Evolutionary conservation across 345 rosid species (phyloP), one percentile per base, ranked within the genome.

Genomic region (Arabis hirsuta): DNA sequence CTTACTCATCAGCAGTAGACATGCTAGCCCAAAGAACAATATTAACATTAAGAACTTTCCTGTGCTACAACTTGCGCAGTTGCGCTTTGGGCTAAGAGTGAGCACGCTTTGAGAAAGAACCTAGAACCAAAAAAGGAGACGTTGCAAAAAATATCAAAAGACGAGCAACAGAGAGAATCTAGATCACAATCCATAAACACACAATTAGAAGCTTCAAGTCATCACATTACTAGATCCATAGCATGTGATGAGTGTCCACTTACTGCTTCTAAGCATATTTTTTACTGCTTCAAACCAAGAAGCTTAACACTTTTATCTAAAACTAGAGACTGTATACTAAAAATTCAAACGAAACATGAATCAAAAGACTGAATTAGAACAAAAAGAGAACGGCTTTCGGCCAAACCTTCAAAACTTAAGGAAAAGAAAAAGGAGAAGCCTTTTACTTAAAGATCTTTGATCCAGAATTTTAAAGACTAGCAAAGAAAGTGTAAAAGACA

Each of bases 1-100:
- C 61, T 86, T 62, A 70, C 82, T 88, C 43, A 87, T 74, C 59
- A 90, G 45, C 73, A 86, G 42, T 47, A 87, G 86, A 80, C 77
- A 95, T 44, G 74, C 89, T 63, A 95, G 22, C 55, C 99, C 96
- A 79, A 88, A 86, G 68, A 90, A 55, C 86, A 95, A 24, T 62
- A 87, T 71, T 43, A 87, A 53, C 64, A 77, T 71, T 9, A 90
- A 81, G 81, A 91, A 90, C 90, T 87, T 95, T 65, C 97, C 96
- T 0, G 89, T 88, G 73, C 97, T 89, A 82, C 92, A 95, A 76
- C 87, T 84, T 38, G 77, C 41, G 66, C 83, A 87, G 57, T 84
- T 83, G 57, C 83, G 90, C 77, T 78, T 86, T 47, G 85, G 44
- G 54, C 78, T 83, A 62, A 79, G 73, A 44, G 84, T 76, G 55